Conservation (phyloP, 352 stramenopile species). For the Phytopythium chamaehyphon region DNA sequence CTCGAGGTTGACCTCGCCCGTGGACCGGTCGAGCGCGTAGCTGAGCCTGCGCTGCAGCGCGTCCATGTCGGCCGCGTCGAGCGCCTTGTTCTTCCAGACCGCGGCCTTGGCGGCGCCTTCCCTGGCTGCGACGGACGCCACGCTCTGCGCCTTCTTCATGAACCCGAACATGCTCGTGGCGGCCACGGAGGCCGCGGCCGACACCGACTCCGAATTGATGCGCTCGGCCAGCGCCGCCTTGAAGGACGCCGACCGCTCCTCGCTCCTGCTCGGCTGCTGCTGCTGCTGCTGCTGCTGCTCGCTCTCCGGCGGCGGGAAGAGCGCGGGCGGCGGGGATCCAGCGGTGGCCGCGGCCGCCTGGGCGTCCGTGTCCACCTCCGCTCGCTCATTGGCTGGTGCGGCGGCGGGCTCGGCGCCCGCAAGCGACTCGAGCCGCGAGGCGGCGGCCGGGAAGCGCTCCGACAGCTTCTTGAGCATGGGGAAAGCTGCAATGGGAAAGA, state of each 20-base stretch:
- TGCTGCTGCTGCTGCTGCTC: constrained; percentile 6
- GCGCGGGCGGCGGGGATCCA: constrained; percentile 4
- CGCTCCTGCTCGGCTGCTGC: constrained; percentile 15
- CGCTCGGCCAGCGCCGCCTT: constrained; percentile 55
- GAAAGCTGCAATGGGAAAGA: background rate
- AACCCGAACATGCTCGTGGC: constrained; percentile 77
- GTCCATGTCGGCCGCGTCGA: constrained; percentile 85
- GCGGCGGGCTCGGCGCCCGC: constrained; percentile 20
- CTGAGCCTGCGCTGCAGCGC: constrained; percentile 74
- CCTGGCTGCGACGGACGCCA: constrained; percentile 59
- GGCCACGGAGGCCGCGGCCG: constrained; percentile 52
- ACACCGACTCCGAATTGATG: constrained; percentile 70
- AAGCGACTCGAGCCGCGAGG: constrained; percentile 65
- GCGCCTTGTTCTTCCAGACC: constrained; percentile 63
- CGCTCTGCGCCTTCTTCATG: constrained; percentile 82
- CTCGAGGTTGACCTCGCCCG: constrained; percentile 77
- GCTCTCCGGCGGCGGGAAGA: constrained; percentile 15
- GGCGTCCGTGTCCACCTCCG: too few relatives aligned
- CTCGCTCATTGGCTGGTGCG: too few relatives aligned
- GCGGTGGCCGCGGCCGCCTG: background rate
- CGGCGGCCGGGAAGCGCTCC: constrained; percentile 67
- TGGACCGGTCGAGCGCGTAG: constrained; percentile 75
- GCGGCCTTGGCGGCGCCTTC: constrained; percentile 74
- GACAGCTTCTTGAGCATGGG: constrained; percentile 78
- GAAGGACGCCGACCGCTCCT: constrained; percentile 43